These are phyloP conservation scores for Saccharomyces pastorianus DNA, from an alignment of 1,139 yeast genomes.

Conservation along the genomic window DNA sequence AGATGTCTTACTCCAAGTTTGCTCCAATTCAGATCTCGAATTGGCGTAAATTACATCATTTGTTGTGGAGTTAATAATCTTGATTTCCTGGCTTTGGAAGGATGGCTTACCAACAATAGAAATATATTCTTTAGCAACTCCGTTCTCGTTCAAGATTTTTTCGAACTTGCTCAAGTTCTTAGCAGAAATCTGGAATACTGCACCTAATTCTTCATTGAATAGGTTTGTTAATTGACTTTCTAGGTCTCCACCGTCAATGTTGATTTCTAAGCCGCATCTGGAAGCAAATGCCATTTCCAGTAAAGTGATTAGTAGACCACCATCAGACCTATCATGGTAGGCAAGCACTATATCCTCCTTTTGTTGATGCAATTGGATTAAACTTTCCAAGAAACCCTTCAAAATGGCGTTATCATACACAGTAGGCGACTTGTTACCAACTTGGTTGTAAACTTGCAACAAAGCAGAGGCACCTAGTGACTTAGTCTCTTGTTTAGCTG, in stretches of 20 bases:
- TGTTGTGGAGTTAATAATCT: slow-evolving; percentile 37
- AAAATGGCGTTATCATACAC: slow-evolving; percentile 62
- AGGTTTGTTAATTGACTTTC: slow-evolving; percentile 43
- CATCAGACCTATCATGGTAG: slow-evolving; percentile 95
- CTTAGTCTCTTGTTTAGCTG: slow-evolving; percentile 45
- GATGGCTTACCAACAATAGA: slow-evolving; percentile 60
- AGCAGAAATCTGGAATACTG: slow-evolving; percentile 78
- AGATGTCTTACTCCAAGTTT: slow-evolving; percentile 82
- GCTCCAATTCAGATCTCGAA: slow-evolving; percentile 67
- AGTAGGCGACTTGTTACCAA: slow-evolving; percentile 77
- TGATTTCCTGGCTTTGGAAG: slow-evolving; percentile 45
- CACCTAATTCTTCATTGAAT: slow-evolving; percentile 93
- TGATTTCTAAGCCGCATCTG: slow-evolving; percentile 66
- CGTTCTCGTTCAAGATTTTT: slow-evolving; percentile 46
- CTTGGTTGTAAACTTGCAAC: slow-evolving; percentile 84
- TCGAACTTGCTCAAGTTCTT: slow-evolving; percentile 49
- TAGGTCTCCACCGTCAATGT: slow-evolving; percentile 25
- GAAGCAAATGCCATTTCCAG: slow-evolving; percentile 97
- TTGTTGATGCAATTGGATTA: slow-evolving; percentile 54
- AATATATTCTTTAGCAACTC: slow-evolving; percentile 50
- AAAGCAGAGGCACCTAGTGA: slow-evolving; percentile 89
- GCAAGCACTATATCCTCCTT: slow-evolving; percentile 59
- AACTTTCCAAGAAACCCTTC: slow-evolving; percentile 60
- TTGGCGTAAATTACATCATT: slow-evolving; percentile 39
- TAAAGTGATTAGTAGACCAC: slow-evolving; percentile 82